Evolutionary conservation across 108 stramenopile species (phyloP), one percentile per base, ranked within the genome.

Genomic region (Hondaea fermentalgiana): DNA sequence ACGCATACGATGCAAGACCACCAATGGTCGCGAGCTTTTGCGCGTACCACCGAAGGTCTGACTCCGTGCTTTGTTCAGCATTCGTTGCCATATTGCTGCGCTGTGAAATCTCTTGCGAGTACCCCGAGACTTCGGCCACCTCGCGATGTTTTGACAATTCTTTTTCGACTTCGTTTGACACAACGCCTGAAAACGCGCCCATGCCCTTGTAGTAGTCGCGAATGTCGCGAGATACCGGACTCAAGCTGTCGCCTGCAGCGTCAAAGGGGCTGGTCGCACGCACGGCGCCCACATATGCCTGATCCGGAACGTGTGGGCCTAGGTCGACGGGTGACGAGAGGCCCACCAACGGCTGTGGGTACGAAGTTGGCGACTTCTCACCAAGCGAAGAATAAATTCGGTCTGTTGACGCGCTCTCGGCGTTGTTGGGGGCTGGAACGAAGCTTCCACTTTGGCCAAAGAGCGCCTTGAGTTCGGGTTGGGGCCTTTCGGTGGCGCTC

Each of bases 1-100:
- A 92, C 88, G 96, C 92, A 97, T 97, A 98, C 6, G 97, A 95
- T n/a, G 97, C 96, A 87, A 96, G 94, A 12, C 97, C 96, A 49
- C 97, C 97, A 90, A 87, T 47, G 19, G 89, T 43, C 14, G 89
- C 89, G 0, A 97, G 92, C 47, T 95, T 94, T 10, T 88, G 55
- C 17, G 76, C 76, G 51, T 83, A 83, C 49, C 76, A 53, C 17
- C 76, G 76, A 43, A 83, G 49, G 23, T 83, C 51, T 23, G 76
- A 83, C 76, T 83, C 76, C 43, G 10, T n/a, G 25, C 51, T 47
- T 45, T 8, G 19, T 23, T 83, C 76, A 12, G 51, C 45, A 17
- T 83, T 45, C 10, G 35, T 14, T 1, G 55, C 55, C 55, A 57
- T 16, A 16, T 57, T 42, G 42, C 21, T 42, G 64, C 64, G 64